Evolutionary conservation across 1,284 basidiomycete genomes (phyloP), one percentile per base, ranked within the genome.

Genomic region (Farysia itapuensis): DNA sequence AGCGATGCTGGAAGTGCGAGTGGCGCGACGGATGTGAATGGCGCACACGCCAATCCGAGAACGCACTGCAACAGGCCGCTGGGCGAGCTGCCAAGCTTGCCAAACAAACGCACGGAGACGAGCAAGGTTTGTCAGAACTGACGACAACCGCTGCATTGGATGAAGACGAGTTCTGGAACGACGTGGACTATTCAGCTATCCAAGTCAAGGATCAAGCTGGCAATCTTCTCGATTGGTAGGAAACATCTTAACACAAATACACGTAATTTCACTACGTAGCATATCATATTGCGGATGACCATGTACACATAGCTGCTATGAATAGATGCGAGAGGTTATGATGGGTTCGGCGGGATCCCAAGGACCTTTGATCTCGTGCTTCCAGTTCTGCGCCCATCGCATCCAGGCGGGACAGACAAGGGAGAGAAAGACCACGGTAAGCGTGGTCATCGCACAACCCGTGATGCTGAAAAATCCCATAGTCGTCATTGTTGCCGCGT

Each of bases 11-110:
- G 45, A 45, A 41, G 5, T 75, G 72, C 46, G 67, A 64, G 31
- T 75, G 59, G 59, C 45, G 44, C 3, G 46, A 70, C 4, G 65
- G 53, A 1, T 75, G 72, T 35, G 72, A 75, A 42, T 75, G 72
- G 72, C 52, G 72, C 8, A 39, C 31, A 1, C 5, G 18, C 11
- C 49, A 58, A 8, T 23, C 25, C 23, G 31, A 29, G 25, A 15
- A n/a, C 14, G 35, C 24, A 26, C 19, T 9, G 11, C 26, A 28
- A n/a, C 26, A 9, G 26, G n/a, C 26, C n/a, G 26, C 9, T n/a
- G 26, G 31, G 8, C 9, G 8, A 11, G 16, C 31, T 33, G 31
- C 11, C 31, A 8, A 11, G 9, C 18, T 8, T 11, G 16, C 11
- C 13, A 9, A 11, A 18, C 16, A 8, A 18, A 8, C 8, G 9